These are phyloP conservation scores for Neurospora sublineolata DNA, from an alignment of 495 filamentous ascomycete species.

Conservation along the genomic window DNA sequence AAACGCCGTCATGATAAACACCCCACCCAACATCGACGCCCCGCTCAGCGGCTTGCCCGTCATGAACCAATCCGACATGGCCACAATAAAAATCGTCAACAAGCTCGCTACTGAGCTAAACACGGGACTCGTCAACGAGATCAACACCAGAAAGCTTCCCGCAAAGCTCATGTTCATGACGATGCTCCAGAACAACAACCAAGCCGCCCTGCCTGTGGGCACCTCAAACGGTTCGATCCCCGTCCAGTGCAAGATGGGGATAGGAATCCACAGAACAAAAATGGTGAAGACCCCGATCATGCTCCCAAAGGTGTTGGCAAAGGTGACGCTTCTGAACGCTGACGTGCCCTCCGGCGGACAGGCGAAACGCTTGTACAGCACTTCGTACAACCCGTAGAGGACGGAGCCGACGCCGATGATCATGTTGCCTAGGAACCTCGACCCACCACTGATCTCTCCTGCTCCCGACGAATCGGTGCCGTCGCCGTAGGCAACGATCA, in stretches of 20 bases:
- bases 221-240: constrained; percentile 75
- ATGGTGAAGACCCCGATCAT: constrained; percentile 79
- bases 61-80: constrained; percentile 76
- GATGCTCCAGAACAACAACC: constrained; percentile 69
- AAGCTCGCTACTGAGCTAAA: constrained; percentile 83
- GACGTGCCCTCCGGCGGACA: constrained; percentile 85
- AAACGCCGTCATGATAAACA: constrained; percentile 80
- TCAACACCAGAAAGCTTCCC: constrained; percentile 86
- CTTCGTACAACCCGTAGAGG: constrained; percentile 93
- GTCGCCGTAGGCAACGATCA: constrained; percentile 89
- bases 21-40: constrained; percentile 69
- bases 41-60: constrained; percentile 62
- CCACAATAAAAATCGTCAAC: constrained; percentile 92
- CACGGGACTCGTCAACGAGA: constrained; percentile 84
- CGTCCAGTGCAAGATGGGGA: constrained; percentile 68
- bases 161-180: constrained; percentile 81
- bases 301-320: constrained; percentile 83
- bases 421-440: constrained; percentile 69
- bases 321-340: constrained; percentile 73
- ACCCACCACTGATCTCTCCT: constrained; percentile 29
- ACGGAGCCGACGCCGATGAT: constrained; percentile 90
- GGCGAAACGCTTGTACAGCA: constrained; percentile 82
- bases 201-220: constrained; percentile 62
- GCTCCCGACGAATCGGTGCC: constrained; percentile 18
- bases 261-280: constrained; percentile 77